Conservation (phyloP, 306 rosid species). For the Delonix regia region DNA sequence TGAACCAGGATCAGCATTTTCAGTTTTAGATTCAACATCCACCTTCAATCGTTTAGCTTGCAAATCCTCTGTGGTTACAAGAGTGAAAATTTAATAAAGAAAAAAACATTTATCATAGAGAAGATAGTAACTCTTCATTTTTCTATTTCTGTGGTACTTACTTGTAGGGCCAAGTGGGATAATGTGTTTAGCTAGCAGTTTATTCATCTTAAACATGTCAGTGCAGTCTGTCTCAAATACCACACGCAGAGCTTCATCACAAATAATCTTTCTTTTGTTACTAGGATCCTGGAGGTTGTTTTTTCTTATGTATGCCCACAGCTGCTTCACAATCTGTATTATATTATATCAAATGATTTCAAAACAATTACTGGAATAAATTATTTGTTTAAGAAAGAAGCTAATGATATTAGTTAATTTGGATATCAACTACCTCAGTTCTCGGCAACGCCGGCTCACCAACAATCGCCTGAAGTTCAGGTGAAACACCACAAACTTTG, state of each 20-base stretch:
- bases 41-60: constrained; percentile 67
- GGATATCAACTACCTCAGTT: constrained; percentile 61
- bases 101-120: background rate
- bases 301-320: constrained; percentile 93
- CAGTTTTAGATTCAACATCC: constrained; percentile 51
- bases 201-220: constrained; percentile 95
- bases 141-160: constrained; percentile 36
- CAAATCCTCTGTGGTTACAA: constrained; percentile 52
- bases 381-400: background rate
- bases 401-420: background rate
- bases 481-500: constrained; percentile 83
- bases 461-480: constrained; percentile 72
- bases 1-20: constrained; percentile 49
- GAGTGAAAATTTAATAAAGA: background rate
- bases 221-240: constrained; percentile 88
- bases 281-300: constrained; percentile 91
- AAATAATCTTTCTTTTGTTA: constrained; percentile 86
- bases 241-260: constrained; percentile 78
- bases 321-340: constrained; percentile 84
- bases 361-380: background rate
- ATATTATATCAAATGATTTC: constrained; percentile 9
- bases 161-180: constrained; percentile 73
- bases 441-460: constrained; percentile 79
- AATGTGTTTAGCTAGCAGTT: constrained; percentile 82
- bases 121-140: background rate